Conservation (phyloP, 78 protist species). For the Polysphondylium violaceum region DNA sequence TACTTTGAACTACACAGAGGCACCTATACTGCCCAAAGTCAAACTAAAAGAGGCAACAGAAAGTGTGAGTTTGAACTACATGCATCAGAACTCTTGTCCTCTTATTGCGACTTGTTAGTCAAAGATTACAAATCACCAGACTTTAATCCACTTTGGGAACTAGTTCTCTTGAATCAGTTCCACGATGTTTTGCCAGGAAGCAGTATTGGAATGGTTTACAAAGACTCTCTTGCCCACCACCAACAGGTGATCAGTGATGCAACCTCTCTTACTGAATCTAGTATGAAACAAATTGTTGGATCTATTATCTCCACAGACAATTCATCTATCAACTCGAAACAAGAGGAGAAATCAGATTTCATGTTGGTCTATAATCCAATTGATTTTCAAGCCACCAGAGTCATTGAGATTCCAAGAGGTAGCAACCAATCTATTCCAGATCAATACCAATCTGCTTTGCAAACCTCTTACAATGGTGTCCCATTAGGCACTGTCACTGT, state of each 20-base stretch:
- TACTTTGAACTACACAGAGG: constrained; percentile 93
- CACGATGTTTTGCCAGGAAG: constrained; percentile 93
- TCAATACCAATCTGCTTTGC: background rate
- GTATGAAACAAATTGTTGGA: background rate
- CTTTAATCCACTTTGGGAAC: constrained; percentile 73
- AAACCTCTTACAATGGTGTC: constrained; percentile 24
- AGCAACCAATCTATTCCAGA: background rate
- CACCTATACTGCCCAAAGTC: constrained; percentile 88
- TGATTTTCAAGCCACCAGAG: constrained; percentile 12
- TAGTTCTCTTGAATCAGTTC: constrained; percentile 86
- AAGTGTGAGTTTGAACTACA: constrained; percentile 74
- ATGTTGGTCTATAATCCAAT: constrained; percentile 41
- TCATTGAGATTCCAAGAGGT: constrained; percentile 32
- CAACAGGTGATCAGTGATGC: constrained; percentile 19
- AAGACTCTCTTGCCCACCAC: constrained; percentile 56
- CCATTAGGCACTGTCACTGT: constrained; percentile 26
- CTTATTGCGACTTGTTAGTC: constrained; percentile 10
- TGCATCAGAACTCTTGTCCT: constrained; percentile 53
- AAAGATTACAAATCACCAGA: background rate
- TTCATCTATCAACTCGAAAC: background rate
- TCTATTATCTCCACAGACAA: background rate
- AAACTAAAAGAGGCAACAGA: constrained; percentile 80
- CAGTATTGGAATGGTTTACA: constrained; percentile 76
- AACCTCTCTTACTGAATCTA: background rate
- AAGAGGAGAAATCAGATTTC: background rate